Conservation (phyloP, 805 yeast genomes). For the Candida nemodendra region DNA sequence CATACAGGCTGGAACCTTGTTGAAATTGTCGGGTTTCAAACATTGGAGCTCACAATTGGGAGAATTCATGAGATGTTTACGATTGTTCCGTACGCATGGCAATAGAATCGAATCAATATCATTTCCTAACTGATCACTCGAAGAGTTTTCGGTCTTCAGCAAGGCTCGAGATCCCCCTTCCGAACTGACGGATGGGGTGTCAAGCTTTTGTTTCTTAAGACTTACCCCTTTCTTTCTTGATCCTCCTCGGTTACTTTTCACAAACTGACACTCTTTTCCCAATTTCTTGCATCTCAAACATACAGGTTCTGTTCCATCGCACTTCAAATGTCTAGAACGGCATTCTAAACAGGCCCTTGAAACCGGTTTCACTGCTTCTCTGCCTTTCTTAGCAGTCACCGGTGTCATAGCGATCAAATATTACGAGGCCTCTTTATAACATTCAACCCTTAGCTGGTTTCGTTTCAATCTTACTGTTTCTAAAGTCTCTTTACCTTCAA, state of each 20-base stretch:
- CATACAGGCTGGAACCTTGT: constrained; percentile 32
- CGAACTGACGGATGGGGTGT: too few species aligned
- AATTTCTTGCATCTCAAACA: constrained; percentile 42
- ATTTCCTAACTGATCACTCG: constrained; percentile 1
- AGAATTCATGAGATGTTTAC: constrained; percentile 17
- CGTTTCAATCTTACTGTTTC: too few species aligned
- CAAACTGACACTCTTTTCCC: constrained; percentile 43
- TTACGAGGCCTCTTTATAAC: too few species aligned
- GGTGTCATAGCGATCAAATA: constrained; percentile 4
- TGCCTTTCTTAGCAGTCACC: constrained; percentile 4
- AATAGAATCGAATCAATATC: constrained; percentile 21
- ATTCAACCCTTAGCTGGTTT: too few species aligned
- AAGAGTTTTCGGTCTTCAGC: background rate
- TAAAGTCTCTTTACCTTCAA: too few species aligned
- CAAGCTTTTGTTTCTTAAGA: constrained; percentile 23
- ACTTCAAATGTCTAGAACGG: constrained; percentile 48
- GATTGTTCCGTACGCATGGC: constrained; percentile 32
- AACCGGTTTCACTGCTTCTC: constrained; percentile 35
- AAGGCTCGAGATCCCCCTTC: background rate
- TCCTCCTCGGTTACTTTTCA: constrained; percentile 54
- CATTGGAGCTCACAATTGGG: constrained; percentile 29
- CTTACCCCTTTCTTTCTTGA: constrained; percentile 48
- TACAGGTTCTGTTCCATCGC: constrained; percentile 47
- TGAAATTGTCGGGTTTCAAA: constrained; percentile 24
- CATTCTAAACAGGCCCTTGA: constrained; percentile 53